Percentiles rank a stretch among this genome's conserved stretches.
phyloP scores from a whole-genome alignment of 139 green algal species.

The Chlorella sp. region DNA sequence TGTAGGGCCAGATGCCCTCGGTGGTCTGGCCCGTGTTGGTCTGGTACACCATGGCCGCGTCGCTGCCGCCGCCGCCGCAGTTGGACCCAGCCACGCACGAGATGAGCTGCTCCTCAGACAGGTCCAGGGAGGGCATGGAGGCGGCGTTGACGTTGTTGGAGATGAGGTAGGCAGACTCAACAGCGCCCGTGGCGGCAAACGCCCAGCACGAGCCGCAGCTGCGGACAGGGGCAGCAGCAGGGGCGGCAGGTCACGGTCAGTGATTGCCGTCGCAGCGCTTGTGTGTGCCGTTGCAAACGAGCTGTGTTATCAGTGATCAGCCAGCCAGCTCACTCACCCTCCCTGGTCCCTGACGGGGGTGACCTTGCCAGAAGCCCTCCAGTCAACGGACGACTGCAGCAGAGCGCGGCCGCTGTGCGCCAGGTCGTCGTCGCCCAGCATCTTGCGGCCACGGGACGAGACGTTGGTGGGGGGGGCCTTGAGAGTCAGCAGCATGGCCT shows the following conservation, averaged over 20 bases:
- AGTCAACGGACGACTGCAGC: neutral
- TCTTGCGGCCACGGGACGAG: neutral
- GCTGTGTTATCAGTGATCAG: neutral
- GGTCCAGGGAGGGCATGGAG: neutral
- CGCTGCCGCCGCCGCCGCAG: neutral
- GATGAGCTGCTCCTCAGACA: constrained; percentile 17
- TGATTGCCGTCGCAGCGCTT: neutral
- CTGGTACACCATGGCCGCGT: neutral
- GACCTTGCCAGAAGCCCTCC: neutral
- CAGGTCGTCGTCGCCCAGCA: neutral
- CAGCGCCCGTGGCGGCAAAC: constrained; percentile 9
- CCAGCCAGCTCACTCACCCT: neutral
- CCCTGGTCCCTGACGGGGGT: neutral
- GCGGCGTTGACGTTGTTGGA: neutral
- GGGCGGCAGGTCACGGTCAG: neutral
- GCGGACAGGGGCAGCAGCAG: neutral
- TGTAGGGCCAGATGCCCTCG: neutral
- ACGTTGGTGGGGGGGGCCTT: neutral
- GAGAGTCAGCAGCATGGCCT: neutral
- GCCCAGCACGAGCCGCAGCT: constrained; percentile 26
- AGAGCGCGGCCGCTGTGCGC: neutral
- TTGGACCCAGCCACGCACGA: constrained; percentile 1
- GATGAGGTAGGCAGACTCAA: constrained; percentile 22
- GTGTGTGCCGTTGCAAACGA: neutral
- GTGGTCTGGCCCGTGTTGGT: neutral